Evolutionary conservation across 108 stramenopile genomes (phyloP).

Genomic region (Skeletonema marinoi): DNA sequence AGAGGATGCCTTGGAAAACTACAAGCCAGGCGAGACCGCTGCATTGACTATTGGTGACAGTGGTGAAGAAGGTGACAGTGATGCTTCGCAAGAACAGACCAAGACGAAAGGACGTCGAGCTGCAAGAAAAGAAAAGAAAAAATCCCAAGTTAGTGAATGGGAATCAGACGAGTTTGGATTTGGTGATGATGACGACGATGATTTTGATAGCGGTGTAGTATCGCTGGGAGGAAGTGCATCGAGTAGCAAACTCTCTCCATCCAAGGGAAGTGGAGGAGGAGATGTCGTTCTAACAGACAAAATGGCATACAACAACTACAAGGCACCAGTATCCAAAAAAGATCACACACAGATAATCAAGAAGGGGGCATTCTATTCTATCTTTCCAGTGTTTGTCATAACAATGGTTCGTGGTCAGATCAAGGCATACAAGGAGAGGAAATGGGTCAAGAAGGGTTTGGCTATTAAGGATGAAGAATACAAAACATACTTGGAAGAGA

Average conservation of each 20-base stretch:
- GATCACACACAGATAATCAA: slow-evolving; percentile 35
- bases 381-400: slow-evolving; percentile 45
- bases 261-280: slow-evolving; percentile 21
- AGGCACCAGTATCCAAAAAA: slow-evolving; percentile 26
- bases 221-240: slow-evolving; percentile 19
- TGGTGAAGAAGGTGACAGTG: slow-evolving; percentile 1
- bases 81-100: neutral
- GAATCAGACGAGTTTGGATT: slow-evolving; percentile 52
- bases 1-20: slow-evolving; percentile 36
- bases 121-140: slow-evolving; percentile 21
- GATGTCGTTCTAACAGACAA: slow-evolving; percentile 44
- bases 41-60: slow-evolving; percentile 35
- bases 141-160: slow-evolving; percentile 42
- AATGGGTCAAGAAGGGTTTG: slow-evolving; percentile 37
- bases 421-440: slow-evolving; percentile 43
- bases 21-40: slow-evolving; percentile 25
- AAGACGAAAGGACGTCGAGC: neutral
- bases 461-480: slow-evolving; percentile 36
- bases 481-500: slow-evolving; percentile 37
- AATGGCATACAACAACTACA: slow-evolving; percentile 48
- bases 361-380: slow-evolving; percentile 35
- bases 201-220: slow-evolving; percentile 29
- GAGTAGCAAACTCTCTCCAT: slow-evolving; percentile 12
- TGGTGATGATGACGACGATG: slow-evolving; percentile 46
- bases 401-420: slow-evolving; percentile 44